These are phyloP conservation scores for Colletotrichum sp. DNA, from an alignment of 2,329 filamentous ascomycete genomes.

Conservation along the genomic window DNA sequence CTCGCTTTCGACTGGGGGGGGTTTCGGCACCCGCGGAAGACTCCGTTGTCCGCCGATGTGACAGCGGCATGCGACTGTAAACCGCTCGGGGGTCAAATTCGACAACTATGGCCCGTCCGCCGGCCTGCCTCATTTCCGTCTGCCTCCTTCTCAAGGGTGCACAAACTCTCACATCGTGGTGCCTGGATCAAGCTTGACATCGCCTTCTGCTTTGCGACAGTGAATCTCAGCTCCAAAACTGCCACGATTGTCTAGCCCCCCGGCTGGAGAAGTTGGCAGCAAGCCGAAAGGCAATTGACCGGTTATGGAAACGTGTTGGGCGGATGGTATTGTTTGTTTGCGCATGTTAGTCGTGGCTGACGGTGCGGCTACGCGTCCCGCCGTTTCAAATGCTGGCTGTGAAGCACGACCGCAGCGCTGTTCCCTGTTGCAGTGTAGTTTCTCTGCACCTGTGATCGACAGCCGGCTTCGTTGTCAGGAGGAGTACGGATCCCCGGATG, in stretches of 20 bases:
- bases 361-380: neutral
- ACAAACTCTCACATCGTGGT: neutral
- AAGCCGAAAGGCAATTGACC: neutral
- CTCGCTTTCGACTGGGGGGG: neutral
- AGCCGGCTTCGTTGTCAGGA: neutral
- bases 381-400: conserved; percentile 3
- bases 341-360: neutral
- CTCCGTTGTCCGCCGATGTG: neutral
- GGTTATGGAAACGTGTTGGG: neutral
- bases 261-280: neutral
- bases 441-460: neutral
- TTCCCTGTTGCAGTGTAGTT: neutral
- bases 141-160: neutral
- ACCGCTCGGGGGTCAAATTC: neutral
- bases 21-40: neutral
- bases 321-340: neutral
- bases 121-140: neutral
- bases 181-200: neutral
- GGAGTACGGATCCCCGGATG: neutral
- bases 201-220: neutral
- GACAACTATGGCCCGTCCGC: neutral
- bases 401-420: neutral
- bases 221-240: neutral
- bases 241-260: neutral
- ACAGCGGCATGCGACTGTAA: neutral